These are phyloP conservation scores for Pseudogymnoascus sp. DNA, from an alignment of 2,329 filamentous ascomycete genomes.

Conservation along the genomic window DNA sequence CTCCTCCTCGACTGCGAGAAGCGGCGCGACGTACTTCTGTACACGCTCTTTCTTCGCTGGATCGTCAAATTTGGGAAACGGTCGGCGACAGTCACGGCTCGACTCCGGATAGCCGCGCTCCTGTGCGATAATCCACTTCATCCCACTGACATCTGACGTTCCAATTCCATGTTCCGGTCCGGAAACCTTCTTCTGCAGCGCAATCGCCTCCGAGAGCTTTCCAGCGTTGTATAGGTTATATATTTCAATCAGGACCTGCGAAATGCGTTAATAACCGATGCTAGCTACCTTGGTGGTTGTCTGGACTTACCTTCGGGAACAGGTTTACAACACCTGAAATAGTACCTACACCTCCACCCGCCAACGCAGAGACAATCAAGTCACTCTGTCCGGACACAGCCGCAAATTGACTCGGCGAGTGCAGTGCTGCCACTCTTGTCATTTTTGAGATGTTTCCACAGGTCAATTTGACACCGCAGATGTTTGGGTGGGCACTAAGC, in stretches of 20 bases:
- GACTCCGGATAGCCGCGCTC: slow-evolving; percentile 43
- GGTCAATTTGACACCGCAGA: slow-evolving; percentile 32
- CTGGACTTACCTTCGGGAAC: slow-evolving; percentile 62
- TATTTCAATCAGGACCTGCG: slow-evolving; percentile 38
- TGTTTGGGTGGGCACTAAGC: slow-evolving; percentile 30
- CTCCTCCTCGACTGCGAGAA: background rate
- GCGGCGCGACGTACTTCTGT: slow-evolving; percentile 7
- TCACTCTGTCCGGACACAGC: slow-evolving; percentile 62
- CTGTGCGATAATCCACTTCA: slow-evolving; percentile 52
- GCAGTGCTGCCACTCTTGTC: slow-evolving; percentile 42
- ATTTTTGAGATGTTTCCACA: slow-evolving; percentile 36
- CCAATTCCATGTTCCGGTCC: slow-evolving; percentile 49
- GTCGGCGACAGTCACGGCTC: slow-evolving; percentile 45
- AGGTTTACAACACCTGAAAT: slow-evolving; percentile 61
- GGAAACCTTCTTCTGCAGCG: slow-evolving; percentile 43
- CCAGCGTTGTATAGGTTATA: slow-evolving; percentile 43
- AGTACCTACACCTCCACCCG: slow-evolving; percentile 50
- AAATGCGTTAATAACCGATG: slow-evolving; percentile 37
- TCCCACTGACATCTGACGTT: slow-evolving; percentile 53
- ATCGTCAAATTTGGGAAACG: slow-evolving; percentile 44
- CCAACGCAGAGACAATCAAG: slow-evolving; percentile 56
- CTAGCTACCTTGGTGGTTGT: slow-evolving; percentile 33
- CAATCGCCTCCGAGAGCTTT: slow-evolving; percentile 40
- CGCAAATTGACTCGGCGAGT: slow-evolving; percentile 55
- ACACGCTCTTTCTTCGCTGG: slow-evolving; percentile 30